Percentiles rank a stretch among this genome's conserved stretches.
Conservation (phyloP, 1,139 yeast genomes). For the Zygosaccharomyces pseudobailii region DNA sequence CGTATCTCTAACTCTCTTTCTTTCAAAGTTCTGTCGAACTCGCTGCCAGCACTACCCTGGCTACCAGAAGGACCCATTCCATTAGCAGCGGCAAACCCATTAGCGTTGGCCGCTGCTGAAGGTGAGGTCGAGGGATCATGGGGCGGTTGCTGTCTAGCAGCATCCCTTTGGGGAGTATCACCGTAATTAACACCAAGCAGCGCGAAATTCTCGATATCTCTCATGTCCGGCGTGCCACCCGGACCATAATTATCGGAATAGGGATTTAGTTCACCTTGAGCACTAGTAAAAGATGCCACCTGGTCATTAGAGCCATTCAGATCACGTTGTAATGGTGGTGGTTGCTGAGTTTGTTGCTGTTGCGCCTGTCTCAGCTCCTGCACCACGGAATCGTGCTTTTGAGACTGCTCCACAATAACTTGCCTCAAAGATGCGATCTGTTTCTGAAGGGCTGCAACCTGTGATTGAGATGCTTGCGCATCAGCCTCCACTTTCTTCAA, state of each 20-base stretch:
- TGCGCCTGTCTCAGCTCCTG: slow-evolving; percentile 15
- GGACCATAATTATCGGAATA: slow-evolving; percentile 13
- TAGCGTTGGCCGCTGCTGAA: slow-evolving; percentile 4
- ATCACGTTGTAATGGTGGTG: slow-evolving; percentile 2
- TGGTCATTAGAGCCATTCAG: slow-evolving; percentile 1
- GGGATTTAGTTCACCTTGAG: background rate
- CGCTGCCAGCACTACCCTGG: slow-evolving; percentile 6
- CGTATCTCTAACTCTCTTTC: slow-evolving; percentile 41
- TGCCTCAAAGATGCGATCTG: slow-evolving; percentile 20
- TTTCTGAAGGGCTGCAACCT: slow-evolving; percentile 10
- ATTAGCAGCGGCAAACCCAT: slow-evolving; percentile 5
- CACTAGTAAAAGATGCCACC: slow-evolving; percentile 1
- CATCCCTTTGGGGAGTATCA: slow-evolving; percentile 23
- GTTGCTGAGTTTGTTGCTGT: slow-evolving; percentile 6
- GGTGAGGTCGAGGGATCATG: slow-evolving; percentile 4
- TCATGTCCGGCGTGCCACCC: slow-evolving; percentile 32
- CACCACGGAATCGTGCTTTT: slow-evolving; percentile 15
- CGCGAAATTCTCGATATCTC: slow-evolving; percentile 33
- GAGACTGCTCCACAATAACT: slow-evolving; percentile 18
- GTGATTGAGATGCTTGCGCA: slow-evolving; percentile 12
- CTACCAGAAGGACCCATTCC: slow-evolving; percentile 1
- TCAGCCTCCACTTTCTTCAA: slow-evolving; percentile 20
- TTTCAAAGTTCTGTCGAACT: slow-evolving; percentile 18
- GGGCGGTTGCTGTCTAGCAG: slow-evolving; percentile 6
- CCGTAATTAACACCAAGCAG: slow-evolving; percentile 30